Base-by-base conservation (phyloP, 1,284 basidiomycete species). In the Trametes versicolor region DNA sequence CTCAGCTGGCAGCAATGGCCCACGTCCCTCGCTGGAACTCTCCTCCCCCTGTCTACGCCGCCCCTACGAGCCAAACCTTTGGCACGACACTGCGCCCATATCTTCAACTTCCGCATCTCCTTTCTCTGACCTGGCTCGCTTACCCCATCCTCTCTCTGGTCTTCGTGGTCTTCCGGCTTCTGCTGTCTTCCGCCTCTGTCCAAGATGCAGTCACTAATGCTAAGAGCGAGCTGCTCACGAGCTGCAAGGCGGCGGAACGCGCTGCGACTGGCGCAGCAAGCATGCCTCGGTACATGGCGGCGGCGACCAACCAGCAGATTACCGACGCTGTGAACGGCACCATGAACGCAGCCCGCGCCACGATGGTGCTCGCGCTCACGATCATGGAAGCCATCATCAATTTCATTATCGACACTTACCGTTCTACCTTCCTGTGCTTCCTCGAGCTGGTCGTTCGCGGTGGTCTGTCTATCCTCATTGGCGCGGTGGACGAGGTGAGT, bases 381-480 rank as follows among this genome's bases (percentile, higher is more conserved):
- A 82, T 90, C 47, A 91, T 97, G 85, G 92, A 97, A 75, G 88
- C 84, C 0, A 88, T 97, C 71, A 91, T 97, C 78, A 93, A 94
- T 71, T 99, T 98, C 78, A 87, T 98, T 64, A 88, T 98, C 71
- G 92, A 96, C 78, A 88, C 92, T 59, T 99, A 98, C 76, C 90
- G 95, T 43, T 95, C 94, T 4, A 91, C 96, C 1, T 90, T 98
- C 71, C 83, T 98, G 56, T 99, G 97, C 79, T 95, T 97, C 69
- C 81, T 98, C 69, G 95, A 98, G 79, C 84, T 99, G 52, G 88
- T 95, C 15, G 90, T 99, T 2, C 87, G 90, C 25, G 95, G 95
- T 17, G 89, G 87, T 1, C 81, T 99, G 41, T 85, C 89, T 29
- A 80, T 98, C 56, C 79, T 98, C 21, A 95, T 98, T 59, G 83